Evolutionary conservation across 2,329 filamentous ascomycete species (phyloP).

Genomic region (Aspergillus viridinutans): DNA sequence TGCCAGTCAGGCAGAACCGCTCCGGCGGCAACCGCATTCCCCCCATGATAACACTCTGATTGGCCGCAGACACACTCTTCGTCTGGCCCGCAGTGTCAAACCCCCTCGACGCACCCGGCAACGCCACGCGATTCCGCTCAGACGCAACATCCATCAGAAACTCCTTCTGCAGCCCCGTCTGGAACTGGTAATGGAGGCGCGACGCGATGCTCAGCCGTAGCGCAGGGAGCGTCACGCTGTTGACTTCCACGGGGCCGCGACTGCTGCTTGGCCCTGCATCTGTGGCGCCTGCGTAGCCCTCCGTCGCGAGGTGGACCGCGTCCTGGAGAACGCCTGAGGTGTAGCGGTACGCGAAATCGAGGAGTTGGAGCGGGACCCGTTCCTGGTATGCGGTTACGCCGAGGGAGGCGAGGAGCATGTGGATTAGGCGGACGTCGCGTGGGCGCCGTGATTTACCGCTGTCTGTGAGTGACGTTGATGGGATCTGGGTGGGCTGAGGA

Average conservation of each 20-base stretch:
- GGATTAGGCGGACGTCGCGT: conserved; percentile 48
- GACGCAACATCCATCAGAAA: conserved; percentile 56
- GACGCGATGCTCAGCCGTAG: conserved; percentile 59
- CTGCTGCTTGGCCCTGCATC: conserved; percentile 23
- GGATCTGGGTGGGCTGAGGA: conserved; percentile 33
- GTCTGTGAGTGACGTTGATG: conserved; percentile 44
- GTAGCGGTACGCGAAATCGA: conserved; percentile 53
- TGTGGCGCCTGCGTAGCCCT: conserved; percentile 45
- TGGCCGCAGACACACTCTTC: conserved; percentile 18
- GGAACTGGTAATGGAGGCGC: conserved; percentile 58
- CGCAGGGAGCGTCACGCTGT: conserved; percentile 53
- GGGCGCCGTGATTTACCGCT: conserved; percentile 45
- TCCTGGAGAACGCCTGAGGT: conserved; percentile 51
- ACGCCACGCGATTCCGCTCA: conserved; percentile 51
- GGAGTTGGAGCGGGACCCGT: conserved; percentile 49
- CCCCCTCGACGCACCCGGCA: conserved; percentile 53
- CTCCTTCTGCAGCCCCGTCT: conserved; percentile 56
- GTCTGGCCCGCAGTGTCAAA: conserved; percentile 30
- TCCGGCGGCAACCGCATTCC: conserved; percentile 59
- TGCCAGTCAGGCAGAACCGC: conserved; percentile 57
- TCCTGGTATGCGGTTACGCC: conserved; percentile 50
- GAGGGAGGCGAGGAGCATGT: conserved; percentile 47
- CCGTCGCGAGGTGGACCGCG: conserved; percentile 48
- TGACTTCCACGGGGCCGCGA: conserved; percentile 42
- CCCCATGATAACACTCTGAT: conserved; percentile 40